Percentiles rank a stretch among this genome's conserved stretches.
Conservation (phyloP, 2,329 filamentous ascomycete genomes). For the Diaporthe capsici region DNA sequence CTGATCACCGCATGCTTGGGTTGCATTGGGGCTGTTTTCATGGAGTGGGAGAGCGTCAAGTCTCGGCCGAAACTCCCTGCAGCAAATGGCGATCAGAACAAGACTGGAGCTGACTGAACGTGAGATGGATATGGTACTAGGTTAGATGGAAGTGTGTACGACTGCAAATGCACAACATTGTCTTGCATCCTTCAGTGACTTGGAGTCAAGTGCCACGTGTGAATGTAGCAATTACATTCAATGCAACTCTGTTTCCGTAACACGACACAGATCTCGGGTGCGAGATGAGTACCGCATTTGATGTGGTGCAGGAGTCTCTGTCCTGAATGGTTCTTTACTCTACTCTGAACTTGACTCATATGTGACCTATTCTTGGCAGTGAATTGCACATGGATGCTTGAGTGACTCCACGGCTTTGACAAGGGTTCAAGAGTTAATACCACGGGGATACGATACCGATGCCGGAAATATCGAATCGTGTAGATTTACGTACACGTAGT, state of each 20-base stretch:
- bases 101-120: not conserved
- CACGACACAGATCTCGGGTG: not conserved
- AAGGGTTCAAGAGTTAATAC: not conserved
- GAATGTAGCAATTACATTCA: no score
- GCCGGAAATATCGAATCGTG: not conserved
- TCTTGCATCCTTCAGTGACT: not conserved
- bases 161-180: not conserved
- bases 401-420: not conserved
- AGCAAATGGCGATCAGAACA: not conserved
- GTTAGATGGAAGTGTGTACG: not conserved
- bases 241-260: no score
- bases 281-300: not conserved
- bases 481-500: not conserved
- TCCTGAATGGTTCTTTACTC: not conserved
- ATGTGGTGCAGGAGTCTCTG: not conserved
- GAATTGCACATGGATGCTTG: not conserved
- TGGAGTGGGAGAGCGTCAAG: slow-evolving; percentile 22
- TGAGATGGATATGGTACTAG: not conserved
- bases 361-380: not conserved
- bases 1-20: slow-evolving; percentile 9
- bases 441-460: not conserved
- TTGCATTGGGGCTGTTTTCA: slow-evolving; percentile 7
- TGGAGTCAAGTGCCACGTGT: no score
- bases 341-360: not conserved
- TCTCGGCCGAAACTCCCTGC: not conserved